phyloP scores from a whole-genome alignment of 2,329 filamentous ascomycete genomes.

The Zarea fungicola region DNA sequence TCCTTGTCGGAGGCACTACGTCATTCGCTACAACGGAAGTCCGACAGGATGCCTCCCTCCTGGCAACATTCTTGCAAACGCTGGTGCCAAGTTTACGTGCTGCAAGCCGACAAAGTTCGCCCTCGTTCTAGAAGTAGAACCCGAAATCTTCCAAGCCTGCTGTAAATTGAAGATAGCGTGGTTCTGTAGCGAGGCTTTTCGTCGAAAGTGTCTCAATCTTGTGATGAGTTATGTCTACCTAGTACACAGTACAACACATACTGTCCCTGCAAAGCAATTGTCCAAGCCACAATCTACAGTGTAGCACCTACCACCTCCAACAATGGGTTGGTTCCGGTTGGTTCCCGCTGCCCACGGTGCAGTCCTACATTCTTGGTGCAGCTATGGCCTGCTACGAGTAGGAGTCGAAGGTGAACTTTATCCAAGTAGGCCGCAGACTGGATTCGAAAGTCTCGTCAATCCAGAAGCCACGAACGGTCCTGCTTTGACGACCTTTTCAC shows the following conservation, averaged over 20 bases:
- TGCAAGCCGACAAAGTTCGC: not conserved
- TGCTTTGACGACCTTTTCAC: not conserved
- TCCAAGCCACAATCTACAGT: not conserved
- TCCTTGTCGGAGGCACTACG: not conserved
- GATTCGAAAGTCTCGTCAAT: not conserved
- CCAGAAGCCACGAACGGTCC: not conserved
- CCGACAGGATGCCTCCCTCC: not conserved
- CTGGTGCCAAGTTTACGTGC: not conserved
- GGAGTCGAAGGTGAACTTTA: not conserved
- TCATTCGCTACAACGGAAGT: not conserved
- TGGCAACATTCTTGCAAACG: not conserved
- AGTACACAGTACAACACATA: not conserved
- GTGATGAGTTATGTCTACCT: not conserved
- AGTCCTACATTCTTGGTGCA: not conserved
- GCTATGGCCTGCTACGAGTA: not conserved
- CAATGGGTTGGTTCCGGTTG: not conserved
- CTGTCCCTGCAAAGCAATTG: not conserved
- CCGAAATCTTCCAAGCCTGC: not conserved
- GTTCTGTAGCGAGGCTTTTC: not conserved
- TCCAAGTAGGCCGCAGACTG: not conserved
- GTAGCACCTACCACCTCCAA: not conserved
- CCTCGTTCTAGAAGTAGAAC: not conserved
- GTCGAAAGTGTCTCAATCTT: not conserved
- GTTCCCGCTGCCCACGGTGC: not conserved
- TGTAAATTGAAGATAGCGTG: not conserved